Conservation (phyloP, 1,284 basidiomycete genomes). For the Boletus calvinii region DNA sequence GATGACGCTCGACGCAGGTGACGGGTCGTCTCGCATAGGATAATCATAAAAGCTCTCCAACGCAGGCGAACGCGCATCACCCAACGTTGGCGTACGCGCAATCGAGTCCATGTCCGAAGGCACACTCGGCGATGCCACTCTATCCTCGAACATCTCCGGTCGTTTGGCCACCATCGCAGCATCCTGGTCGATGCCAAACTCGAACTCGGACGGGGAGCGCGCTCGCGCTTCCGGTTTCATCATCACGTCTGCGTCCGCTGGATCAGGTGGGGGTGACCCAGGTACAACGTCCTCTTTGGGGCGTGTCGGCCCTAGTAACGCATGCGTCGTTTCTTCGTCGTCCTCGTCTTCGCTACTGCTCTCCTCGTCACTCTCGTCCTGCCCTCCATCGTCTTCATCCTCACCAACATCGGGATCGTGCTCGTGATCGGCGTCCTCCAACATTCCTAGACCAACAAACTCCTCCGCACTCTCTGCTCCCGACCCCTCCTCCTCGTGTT, state of each 20-base stretch:
- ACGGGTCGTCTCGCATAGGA: slow-evolving; percentile 26
- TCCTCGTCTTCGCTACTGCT: slow-evolving; percentile 21
- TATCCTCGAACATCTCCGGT: slow-evolving; percentile 17
- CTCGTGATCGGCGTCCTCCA: slow-evolving; percentile 13
- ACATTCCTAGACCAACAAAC: slow-evolving; percentile 22
- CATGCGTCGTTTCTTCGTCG: slow-evolving; percentile 32
- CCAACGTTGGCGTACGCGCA: slow-evolving; percentile 27
- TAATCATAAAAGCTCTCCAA: slow-evolving; percentile 32
- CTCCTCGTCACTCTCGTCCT: slow-evolving; percentile 16
- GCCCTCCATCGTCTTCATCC: slow-evolving; percentile 1
- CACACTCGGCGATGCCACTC: slow-evolving; percentile 20
- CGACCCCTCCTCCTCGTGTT: slow-evolving; percentile 23
- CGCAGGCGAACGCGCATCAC: slow-evolving; percentile 25
- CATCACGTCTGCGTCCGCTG: slow-evolving; percentile 5
- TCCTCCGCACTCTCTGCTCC: slow-evolving; percentile 28
- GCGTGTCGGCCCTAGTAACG: slow-evolving; percentile 26
- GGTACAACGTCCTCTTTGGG: slow-evolving; percentile 4
- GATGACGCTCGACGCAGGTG: slow-evolving; percentile 33
- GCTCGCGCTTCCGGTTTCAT: slow-evolving; percentile 2
- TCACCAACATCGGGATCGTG: slow-evolving; percentile 6
- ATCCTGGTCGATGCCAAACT: slow-evolving; percentile 2
- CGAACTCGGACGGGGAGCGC: slow-evolving; percentile 11
- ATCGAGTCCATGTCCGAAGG: slow-evolving; percentile 33
- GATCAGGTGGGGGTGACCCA: neutral
- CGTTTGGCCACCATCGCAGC: neutral